Percentiles rank a stretch among this genome's conserved stretches.
Conservation (phyloP, 83 land plant genomes). For the Picea mariana region DNA sequence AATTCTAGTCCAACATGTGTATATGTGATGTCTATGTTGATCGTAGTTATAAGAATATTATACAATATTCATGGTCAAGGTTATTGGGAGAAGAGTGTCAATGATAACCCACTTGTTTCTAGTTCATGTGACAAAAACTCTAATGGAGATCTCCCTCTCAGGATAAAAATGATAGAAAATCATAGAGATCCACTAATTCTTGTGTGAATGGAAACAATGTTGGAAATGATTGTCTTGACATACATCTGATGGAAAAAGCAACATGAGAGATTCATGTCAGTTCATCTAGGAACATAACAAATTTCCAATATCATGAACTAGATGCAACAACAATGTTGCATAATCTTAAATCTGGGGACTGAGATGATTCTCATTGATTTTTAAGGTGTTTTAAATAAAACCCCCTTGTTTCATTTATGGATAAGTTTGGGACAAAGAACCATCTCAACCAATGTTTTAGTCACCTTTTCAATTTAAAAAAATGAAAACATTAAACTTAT, state of each 20-base stretch:
- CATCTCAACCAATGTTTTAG: no score
- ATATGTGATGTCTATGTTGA: conserved; percentile 83
- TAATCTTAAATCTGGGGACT: conserved; percentile 8
- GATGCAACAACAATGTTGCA: conserved; percentile 13
- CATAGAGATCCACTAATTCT: background rate
- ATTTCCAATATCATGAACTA: background rate
- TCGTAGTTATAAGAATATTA: conserved; percentile 71
- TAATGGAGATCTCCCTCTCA: background rate
- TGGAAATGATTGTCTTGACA: background rate
- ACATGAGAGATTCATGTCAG: background rate
- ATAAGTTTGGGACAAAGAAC: no score
- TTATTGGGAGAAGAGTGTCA: conserved; percentile 35
- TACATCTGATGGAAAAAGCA: background rate
- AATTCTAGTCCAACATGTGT: conserved; percentile 69
- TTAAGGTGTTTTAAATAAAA: no score
- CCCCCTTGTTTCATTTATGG: no score
- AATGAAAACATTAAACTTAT: no score
- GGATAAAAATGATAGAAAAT: background rate
- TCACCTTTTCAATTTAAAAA: no score
- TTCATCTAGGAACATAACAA: background rate
- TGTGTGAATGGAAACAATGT: background rate
- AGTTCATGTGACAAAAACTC: background rate
- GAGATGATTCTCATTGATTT: no score
- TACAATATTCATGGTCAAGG: conserved; percentile 80
- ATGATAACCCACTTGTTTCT: background rate